phyloP scores from a whole-genome alignment of 2,329 filamentous ascomycete genomes.

The Periconia sp. region DNA sequence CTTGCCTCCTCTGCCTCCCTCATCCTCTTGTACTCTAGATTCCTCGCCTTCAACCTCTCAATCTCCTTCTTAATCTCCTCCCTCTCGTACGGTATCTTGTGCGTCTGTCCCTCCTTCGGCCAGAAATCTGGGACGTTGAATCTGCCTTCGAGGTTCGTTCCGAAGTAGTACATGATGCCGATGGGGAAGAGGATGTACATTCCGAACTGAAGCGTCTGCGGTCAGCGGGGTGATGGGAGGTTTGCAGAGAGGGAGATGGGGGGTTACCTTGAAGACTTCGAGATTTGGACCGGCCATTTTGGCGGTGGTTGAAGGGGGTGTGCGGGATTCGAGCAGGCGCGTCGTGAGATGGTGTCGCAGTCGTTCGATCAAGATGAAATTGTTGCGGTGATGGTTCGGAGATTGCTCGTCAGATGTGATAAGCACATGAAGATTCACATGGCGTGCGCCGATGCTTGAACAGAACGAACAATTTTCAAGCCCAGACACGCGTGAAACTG shows the following conservation, averaged over 20 bases:
- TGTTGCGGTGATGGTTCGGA: slow-evolving; percentile 26
- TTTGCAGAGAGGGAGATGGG: slow-evolving; percentile 8
- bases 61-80: slow-evolving; percentile 87
- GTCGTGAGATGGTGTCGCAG: slow-evolving; percentile 8
- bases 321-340: slow-evolving; percentile 3
- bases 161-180: slow-evolving; percentile 99
- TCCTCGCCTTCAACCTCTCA: slow-evolving; percentile 67
- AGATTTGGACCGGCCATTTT: slow-evolving; percentile 84
- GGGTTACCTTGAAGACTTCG: slow-evolving; percentile 87
- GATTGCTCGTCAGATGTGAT: slow-evolving; percentile 22
- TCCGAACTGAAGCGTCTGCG: slow-evolving; percentile 82
- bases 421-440: not conserved
- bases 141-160: slow-evolving; percentile 87
- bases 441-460: no score
- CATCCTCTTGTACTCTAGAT: slow-evolving; percentile 54
- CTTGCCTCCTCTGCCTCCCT: slow-evolving; percentile 46
- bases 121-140: slow-evolving; percentile 93
- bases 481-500: no score
- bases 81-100: slow-evolving; percentile 75
- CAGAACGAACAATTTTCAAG: no score
- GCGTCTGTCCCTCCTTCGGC: slow-evolving; percentile 80
- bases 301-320: slow-evolving; percentile 34
- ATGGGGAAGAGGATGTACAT: slow-evolving; percentile 99
- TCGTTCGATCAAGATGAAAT: slow-evolving; percentile 17
- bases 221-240: slow-evolving; percentile 9